A percentile compares a stretch with the other conserved stretches of the same genome.
Evolutionary conservation across 2,329 filamentous ascomycete genomes (phyloP).

Genomic region (Trichophyton simii): DNA sequence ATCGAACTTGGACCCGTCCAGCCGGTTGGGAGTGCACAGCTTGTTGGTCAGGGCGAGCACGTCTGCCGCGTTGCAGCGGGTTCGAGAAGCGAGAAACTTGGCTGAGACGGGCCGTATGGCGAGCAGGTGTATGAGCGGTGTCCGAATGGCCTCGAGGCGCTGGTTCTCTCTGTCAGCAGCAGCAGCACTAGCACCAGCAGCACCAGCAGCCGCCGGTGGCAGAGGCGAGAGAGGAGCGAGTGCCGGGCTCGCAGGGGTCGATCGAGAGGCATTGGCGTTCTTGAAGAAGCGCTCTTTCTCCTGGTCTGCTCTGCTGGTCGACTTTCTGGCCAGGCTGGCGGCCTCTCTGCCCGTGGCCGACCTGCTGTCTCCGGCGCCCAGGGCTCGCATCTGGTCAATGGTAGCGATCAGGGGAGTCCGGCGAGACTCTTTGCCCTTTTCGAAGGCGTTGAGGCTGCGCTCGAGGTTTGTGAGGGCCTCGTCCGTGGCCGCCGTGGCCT

Average conservation of each 20-base stretch:
- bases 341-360: conserved; percentile 21
- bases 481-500: conserved; percentile 45
- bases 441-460: conserved; percentile 46
- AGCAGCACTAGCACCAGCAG: not conserved
- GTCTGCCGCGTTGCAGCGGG: conserved; percentile 38
- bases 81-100: conserved; percentile 36
- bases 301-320: conserved; percentile 27
- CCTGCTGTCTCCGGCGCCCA: conserved; percentile 26
- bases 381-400: conserved; percentile 26
- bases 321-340: conserved; percentile 20
- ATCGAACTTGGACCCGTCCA: conserved; percentile 39
- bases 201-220: not conserved
- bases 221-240: conserved; percentile 26
- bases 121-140: conserved; percentile 41
- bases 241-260: conserved; percentile 31
- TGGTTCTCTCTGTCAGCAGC: conserved; percentile 25
- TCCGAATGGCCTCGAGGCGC: conserved; percentile 33
- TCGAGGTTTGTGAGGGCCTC: conserved; percentile 48
- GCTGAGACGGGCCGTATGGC: conserved; percentile 39
- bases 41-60: conserved; percentile 38
- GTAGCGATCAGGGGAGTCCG: conserved; percentile 34
- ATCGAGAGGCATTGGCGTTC: conserved; percentile 24
- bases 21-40: conserved; percentile 39
- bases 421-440: conserved; percentile 50
- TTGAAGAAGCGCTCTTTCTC: conserved; percentile 33